Base-by-base conservation (phyloP, 2,329 filamentous ascomycete genomes). In the Apiospora arundinis region DNA sequence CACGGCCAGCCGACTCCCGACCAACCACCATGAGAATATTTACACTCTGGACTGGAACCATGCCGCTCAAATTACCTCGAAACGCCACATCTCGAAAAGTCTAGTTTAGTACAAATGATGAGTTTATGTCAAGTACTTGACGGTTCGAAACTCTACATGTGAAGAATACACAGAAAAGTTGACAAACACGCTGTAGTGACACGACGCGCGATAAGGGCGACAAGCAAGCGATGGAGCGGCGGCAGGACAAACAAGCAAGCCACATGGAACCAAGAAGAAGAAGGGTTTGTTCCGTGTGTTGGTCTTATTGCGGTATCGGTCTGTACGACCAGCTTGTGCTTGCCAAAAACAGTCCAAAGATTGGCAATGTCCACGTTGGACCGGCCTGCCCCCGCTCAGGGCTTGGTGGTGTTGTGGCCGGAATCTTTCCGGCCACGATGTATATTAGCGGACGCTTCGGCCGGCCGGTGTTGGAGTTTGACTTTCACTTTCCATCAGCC, bases 351-450 rank as follows among this genome's bases (percentile, higher is more conserved):
- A 37, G 8, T 9, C 45, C 45, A 40, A 23, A 60, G 28, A 23
- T 28, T 28, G 23, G 28, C 69, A 56, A 23, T 70, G 32, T 32
- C 32, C 32, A 32, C 32, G 32, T 37, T 40, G 49, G 46, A n/a
- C 32, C 23, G 45, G 66, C 28, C 56, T 25, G 37, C 23, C 40
- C 42, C 37, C 18, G 25, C 25, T 66, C 37, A 44, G 65, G 25
- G 28, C 37, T 42, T 68, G 32, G 67, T 68, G 71, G 71, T 72
- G 73, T 75, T 71, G 72, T 73, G 77, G 78, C 77, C 79, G 79
- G 79, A 81, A 79, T 42, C 5, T 70, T 81, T 81, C 80, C 79
- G 80, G 80, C 79, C 79, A 78, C 76, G 73, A 74, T 65, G 70
- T 79, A 78, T 80, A 77, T 77, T 69, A 74, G 70, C 74, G 69